Evolutionary conservation across 2,329 filamentous ascomycete species (phyloP), one percentile per base, ranked within the genome.

Genomic region (Sclerotinia sclerotiorum): DNA sequence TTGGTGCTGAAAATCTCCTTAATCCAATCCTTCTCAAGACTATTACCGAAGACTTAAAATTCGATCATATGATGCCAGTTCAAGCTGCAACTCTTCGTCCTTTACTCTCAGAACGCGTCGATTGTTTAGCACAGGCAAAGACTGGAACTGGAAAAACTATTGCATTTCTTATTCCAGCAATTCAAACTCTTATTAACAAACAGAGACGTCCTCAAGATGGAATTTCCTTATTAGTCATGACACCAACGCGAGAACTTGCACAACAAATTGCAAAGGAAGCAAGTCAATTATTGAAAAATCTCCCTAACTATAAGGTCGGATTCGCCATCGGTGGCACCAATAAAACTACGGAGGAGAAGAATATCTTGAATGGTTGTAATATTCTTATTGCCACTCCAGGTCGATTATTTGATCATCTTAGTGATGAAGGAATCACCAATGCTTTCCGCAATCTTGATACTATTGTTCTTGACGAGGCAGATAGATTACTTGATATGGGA

Each of bases 101-200:
- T 68, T 92, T 91, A 5, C 82, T 98, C 54, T 87, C 88, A 39
- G 73, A 77, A 73, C 94, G 95, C 29, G 86, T 56, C 10, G 74
- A 70, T 76, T 92, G 90, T 74, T 85, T 98, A 73, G 95, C 94
- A 58, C 95, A 98, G 82, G 95, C 95, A 69, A 97, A 92, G 81
- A 99, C 95, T 11, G 95, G 95, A 78, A 98, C 95, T 5, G 95
- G 95, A 78, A 99, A 99, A 82, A 99, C 95, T 0, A 82, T 98
- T 68, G 95, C 92, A 48, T 99, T 98, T 83, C 84, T 99, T 32
- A 81, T 98, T 8, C 95, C 95, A 63, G 83, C 93, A 10, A 81
- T 98, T 65, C 92, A 97, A 78, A 79, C 81, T 0, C 84, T 96
- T 46, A 87, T 85, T 65, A 78, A 81, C 49, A 82, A 77, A 70